These are phyloP conservation scores for Penicillium expansum DNA, from an alignment of 2,329 filamentous ascomycete genomes.

Conservation along the genomic window DNA sequence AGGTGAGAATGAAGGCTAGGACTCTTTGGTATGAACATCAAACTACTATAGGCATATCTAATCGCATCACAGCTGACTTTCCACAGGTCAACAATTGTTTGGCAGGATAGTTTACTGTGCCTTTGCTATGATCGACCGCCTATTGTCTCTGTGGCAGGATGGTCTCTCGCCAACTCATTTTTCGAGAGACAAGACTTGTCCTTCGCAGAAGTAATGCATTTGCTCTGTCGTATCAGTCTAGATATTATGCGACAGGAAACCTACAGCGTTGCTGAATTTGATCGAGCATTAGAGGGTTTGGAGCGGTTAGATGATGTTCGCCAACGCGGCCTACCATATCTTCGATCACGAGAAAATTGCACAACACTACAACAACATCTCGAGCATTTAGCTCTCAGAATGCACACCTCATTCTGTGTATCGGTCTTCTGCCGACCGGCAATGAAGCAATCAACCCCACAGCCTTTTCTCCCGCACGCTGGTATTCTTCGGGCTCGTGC, in stretches of 20 bases:
- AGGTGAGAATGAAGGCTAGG: conserved; percentile 23
- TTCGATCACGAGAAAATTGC: conserved; percentile 46
- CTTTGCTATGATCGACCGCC: conserved; percentile 36
- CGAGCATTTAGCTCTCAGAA: conserved; percentile 55
- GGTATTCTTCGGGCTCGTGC: conserved; percentile 23
- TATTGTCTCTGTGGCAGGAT: conserved; percentile 28
- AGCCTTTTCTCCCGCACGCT: conserved; percentile 1
- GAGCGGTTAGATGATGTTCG: conserved; percentile 45
- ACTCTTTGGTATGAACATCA: conserved; percentile 24
- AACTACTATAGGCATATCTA: neutral
- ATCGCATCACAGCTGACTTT: neutral
- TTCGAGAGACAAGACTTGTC: conserved; percentile 16
- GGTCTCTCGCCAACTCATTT: conserved; percentile 13
- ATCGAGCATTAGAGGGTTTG: conserved; percentile 33
- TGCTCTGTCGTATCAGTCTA: conserved; percentile 25
- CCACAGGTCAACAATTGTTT: conserved; percentile 33
- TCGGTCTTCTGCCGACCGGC: conserved; percentile 56
- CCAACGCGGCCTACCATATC: conserved; percentile 50
- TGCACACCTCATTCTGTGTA: conserved; percentile 51
- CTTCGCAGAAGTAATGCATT: conserved; percentile 28
- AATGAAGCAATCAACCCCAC: conserved; percentile 39
- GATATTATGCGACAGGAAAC: conserved; percentile 48
- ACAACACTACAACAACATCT: conserved; percentile 46
- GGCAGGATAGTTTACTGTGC: conserved; percentile 38
- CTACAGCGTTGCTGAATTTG: conserved; percentile 8